Evolutionary conservation across 1,284 basidiomycete genomes (phyloP), one percentile per base, ranked within the genome.

Genomic region (Sporisorium exsertum): DNA sequence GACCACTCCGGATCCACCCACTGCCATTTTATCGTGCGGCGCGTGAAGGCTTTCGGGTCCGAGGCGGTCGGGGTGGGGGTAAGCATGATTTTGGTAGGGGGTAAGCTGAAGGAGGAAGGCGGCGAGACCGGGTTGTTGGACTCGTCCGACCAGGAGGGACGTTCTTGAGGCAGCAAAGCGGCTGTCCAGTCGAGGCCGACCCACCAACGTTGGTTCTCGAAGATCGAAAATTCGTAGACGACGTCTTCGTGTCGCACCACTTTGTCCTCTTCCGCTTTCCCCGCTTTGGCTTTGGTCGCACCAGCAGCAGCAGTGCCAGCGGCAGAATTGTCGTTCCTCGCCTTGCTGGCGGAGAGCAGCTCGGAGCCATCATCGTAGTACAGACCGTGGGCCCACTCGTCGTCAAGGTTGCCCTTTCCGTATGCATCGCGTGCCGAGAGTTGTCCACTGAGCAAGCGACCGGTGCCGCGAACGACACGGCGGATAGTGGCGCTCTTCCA

Each of bases 171-270:
- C 5, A 97, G 89, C 7, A 97, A 89, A 0, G 95, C 94, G 2
- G 93, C 92, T 0, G 95, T 96, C 93, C 94, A 97, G 86, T 97
- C 88, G 16, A 89, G 79, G 2, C 87, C 88, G 83, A 89, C 87
- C 88, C 88, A 88, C 95, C 95, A 97, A 5, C 95, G 90, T 87
- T 97, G 95, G 85, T 97, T 97, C 86, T 97, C 95, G 83, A 93
- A 92, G 32, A 97, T 80, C 24, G 81, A 81, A 33, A 85, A 84
- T 51, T 80, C 71, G 51, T 85, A 83, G 16, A 79, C 63, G n/a
- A 84, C 81, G 58, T 82, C 81, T 62, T 81, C 72, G 62, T 77
- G 78, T 35, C 72, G 49, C 6, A 70, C 72, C 20, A 81, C 60
- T 50, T 80, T 76, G 15, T 72, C 64, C 12, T 58, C 51, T 6